Percentiles rank a stretch among this genome's conserved stretches.
Conservation (phyloP, 169 alveolate species). For the Plasmodium fragile region DNA sequence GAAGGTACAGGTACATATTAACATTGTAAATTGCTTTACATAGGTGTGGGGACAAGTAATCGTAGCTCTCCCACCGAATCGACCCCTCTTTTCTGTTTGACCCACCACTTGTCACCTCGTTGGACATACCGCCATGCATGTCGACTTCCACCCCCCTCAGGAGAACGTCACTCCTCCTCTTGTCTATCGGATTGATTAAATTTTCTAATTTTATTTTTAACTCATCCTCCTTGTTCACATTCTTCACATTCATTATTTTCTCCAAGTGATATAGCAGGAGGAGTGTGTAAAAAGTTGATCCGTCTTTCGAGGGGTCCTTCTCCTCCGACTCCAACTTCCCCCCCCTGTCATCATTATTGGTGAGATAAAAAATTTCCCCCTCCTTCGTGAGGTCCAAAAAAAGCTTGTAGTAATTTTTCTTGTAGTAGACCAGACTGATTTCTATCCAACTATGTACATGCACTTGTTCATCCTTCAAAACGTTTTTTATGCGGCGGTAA, state of each 20-base stretch:
- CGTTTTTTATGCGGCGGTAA: slow-evolving; percentile 19
- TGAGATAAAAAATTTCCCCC: slow-evolving; percentile 29
- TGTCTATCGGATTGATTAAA: slow-evolving; percentile 61
- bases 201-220: slow-evolving; percentile 66
- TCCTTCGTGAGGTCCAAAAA: slow-evolving; percentile 57
- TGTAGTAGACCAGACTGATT: slow-evolving; percentile 16
- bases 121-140: not conserved
- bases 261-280: slow-evolving; percentile 45
- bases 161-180: slow-evolving; percentile 9
- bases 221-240: slow-evolving; percentile 57
- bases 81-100: not conserved
- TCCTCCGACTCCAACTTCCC: not conserved
- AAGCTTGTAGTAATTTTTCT: slow-evolving; percentile 40
- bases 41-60: slow-evolving; percentile 29
- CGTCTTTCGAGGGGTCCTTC: not conserved
- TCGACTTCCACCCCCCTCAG: not conserved
- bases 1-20: slow-evolving; percentile 28
- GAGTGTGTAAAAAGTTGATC: slow-evolving; percentile 13
- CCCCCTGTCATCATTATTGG: not conserved
- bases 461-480: slow-evolving; percentile 35
- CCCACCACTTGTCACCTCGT: not conserved
- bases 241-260: slow-evolving; percentile 37
- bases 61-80: not conserved
- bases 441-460: slow-evolving; percentile 49
- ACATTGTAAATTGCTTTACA: slow-evolving; percentile 55